phyloP scores from a whole-genome alignment of 805 yeast species.

The Metschnikowia drakensbergensis region DNA sequence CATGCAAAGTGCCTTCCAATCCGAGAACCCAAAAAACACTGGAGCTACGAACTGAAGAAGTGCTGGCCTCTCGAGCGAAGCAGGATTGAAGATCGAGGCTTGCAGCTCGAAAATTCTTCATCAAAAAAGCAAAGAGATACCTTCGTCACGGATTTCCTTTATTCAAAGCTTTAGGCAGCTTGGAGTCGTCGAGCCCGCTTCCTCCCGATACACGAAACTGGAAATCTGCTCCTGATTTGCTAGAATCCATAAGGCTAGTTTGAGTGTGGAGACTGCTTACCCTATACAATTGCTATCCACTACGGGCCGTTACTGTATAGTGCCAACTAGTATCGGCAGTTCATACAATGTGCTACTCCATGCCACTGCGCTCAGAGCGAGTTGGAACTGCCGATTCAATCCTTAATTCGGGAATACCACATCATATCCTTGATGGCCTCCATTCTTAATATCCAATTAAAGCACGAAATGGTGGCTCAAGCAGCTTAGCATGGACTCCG shows the following conservation, averaged over 20 bases:
- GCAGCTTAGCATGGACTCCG: constrained; percentile 23
- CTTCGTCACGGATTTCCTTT: constrained; percentile 2
- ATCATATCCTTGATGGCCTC: constrained; percentile 31
- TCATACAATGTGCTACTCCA: constrained; percentile 27
- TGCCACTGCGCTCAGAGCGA: constrained; percentile 2
- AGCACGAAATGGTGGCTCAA: constrained; percentile 15
- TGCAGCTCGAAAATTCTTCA: too few relatives aligned
- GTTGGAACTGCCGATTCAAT: constrained; percentile 10
- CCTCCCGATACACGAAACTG: constrained; percentile 25
- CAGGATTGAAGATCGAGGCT: too few relatives aligned
- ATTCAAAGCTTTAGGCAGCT: constrained; percentile 19
- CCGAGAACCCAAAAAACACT: too few relatives aligned
- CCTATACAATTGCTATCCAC: constrained; percentile 23
- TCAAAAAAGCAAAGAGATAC: too few relatives aligned
- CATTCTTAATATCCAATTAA: constrained; percentile 18
- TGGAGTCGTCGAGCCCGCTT: constrained; percentile 26
- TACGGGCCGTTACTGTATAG: constrained; percentile 25
- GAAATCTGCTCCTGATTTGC: constrained; percentile 20
- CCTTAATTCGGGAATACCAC: constrained; percentile 32
- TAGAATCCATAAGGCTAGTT: constrained; percentile 16
- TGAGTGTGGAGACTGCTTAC: constrained; percentile 20
- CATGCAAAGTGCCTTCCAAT: too few relatives aligned
- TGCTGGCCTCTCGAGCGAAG: too few relatives aligned
- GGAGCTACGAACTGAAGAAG: too few relatives aligned
- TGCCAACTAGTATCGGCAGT: constrained; percentile 30